A percentile compares a stretch with the other conserved stretches of the same genome.
These are phyloP conservation scores for Sugiyamaella boreocaroliniensis DNA, from an alignment of 805 yeast species.

Conservation along the genomic window DNA sequence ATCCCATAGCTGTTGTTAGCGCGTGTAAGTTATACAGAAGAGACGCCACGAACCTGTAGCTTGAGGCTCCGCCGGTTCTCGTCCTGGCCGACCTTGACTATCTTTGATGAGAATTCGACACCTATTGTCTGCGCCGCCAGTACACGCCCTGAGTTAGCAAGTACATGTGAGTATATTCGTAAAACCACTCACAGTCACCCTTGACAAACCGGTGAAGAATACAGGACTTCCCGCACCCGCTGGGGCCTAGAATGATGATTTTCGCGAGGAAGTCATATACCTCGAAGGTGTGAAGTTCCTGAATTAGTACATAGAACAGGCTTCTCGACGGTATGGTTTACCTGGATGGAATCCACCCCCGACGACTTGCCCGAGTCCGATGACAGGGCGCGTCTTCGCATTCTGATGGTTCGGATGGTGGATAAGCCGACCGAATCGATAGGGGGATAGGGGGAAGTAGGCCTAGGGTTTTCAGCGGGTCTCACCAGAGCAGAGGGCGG, in stretches of 20 bases:
- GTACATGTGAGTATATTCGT: background rate
- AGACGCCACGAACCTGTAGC: constrained; percentile 44
- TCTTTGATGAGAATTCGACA: constrained; percentile 35
- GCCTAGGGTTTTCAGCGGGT: too few relatives aligned
- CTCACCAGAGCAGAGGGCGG: too few relatives aligned
- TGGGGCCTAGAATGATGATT: constrained; percentile 39
- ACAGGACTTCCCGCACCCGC: constrained; percentile 44
- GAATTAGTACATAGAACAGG: constrained; percentile 11
- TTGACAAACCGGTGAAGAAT: constrained; percentile 37
- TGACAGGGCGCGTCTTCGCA: constrained; percentile 23
- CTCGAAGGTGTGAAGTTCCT: constrained; percentile 17
- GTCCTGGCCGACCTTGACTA: constrained; percentile 30
- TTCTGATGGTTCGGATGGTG: constrained; percentile 2
- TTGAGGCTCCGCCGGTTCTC: constrained; percentile 35
- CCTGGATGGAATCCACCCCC: constrained; percentile 9
- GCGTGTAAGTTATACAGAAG: background rate
- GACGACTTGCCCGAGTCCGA: constrained; percentile 21
- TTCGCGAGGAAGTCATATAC: constrained; percentile 34
- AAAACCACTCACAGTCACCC: constrained; percentile 27
- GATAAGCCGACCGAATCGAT: background rate
- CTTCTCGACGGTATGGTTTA: constrained; percentile 1
- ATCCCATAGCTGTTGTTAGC: constrained; percentile 61
- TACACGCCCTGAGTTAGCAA: constrained; percentile 25
- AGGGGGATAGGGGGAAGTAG: background rate
- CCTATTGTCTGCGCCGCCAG: constrained; percentile 34